phyloP scores from a whole-genome alignment of 176 grass and related monocot species.

The Aegilops tauschii region DNA sequence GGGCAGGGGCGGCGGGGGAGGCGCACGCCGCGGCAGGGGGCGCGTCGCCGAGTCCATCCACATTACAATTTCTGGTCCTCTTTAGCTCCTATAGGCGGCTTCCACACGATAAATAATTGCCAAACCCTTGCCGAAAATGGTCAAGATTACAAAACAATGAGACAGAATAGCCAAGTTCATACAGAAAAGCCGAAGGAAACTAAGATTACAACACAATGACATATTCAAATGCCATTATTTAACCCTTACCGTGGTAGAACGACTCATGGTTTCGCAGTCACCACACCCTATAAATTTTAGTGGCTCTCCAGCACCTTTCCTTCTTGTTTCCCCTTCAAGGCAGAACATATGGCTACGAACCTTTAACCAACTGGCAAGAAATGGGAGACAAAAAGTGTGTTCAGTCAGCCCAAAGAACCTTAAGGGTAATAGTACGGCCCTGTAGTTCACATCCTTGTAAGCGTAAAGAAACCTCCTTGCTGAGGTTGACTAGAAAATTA shows the following conservation, averaged over 20 bases:
- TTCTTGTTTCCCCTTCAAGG: slow-evolving; percentile 65
- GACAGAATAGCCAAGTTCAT: slow-evolving; percentile 6
- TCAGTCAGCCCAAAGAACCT: slow-evolving; percentile 49
- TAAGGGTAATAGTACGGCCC: slow-evolving; percentile 86
- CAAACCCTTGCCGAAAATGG: neutral
- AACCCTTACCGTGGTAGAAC: slow-evolving; percentile 68
- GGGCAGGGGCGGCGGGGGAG: too few species aligned
- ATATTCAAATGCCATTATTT: slow-evolving; percentile 1
- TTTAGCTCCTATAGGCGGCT: too few species aligned
- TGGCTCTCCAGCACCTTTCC: slow-evolving; percentile 82
- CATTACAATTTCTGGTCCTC: too few species aligned
- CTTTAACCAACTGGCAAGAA: slow-evolving; percentile 12
- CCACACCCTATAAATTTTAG: slow-evolving; percentile 94
- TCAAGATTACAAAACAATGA: neutral
- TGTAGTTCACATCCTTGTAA: slow-evolving; percentile 87
- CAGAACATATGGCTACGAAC: slow-evolving; percentile 24
- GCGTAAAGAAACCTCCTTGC: slow-evolving; percentile 89
- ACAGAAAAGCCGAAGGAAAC: neutral
- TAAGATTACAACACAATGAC: neutral
- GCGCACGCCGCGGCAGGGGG: too few species aligned
- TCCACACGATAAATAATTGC: slow-evolving; percentile 11
- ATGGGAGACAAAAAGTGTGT: slow-evolving; percentile 18
- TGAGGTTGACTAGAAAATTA: slow-evolving; percentile 83
- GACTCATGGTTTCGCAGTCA: slow-evolving; percentile 86
- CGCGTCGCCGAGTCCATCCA: too few species aligned